Conservation (phyloP, 768 basidiomycete species). For the Pholiota microspora region DNA sequence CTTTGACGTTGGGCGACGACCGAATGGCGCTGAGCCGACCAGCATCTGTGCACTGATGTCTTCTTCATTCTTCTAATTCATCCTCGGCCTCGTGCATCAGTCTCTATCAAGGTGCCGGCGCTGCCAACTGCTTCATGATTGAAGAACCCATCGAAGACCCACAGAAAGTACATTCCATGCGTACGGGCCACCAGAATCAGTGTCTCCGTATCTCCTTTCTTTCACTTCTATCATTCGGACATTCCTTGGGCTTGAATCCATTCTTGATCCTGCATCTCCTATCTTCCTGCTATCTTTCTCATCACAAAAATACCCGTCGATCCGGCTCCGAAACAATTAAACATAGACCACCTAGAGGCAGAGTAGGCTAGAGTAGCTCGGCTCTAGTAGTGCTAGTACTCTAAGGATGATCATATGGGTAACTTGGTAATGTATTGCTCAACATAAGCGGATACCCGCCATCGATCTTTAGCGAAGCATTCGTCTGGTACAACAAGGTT, state of each 20-base stretch:
- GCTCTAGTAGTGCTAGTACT: not conserved
- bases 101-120: no score
- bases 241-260: not conserved
- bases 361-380: slow-evolving; percentile 7
- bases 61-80: not conserved
- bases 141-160: not conserved
- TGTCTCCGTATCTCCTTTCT: no score
- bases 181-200: no score
- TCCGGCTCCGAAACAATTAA: slow-evolving; percentile 10
- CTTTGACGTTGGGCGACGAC: no score
- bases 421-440: slow-evolving; percentile 5
- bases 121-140: not conserved
- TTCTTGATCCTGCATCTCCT: not conserved
- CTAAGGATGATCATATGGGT: not conserved
- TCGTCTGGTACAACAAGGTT: not conserved
- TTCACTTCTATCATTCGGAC: not conserved
- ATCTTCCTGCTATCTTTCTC: not conserved
- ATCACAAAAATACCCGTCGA: not conserved
- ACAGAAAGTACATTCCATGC: no score
- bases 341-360: no score
- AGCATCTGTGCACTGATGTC: no score
- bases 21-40: no score
- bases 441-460: slow-evolving; percentile 13
- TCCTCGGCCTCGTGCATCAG: not conserved
- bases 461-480: slow-evolving; percentile 1